phyloP scores from a whole-genome alignment of 257 asterid species.

The Rauvolfia tetraphylla region DNA sequence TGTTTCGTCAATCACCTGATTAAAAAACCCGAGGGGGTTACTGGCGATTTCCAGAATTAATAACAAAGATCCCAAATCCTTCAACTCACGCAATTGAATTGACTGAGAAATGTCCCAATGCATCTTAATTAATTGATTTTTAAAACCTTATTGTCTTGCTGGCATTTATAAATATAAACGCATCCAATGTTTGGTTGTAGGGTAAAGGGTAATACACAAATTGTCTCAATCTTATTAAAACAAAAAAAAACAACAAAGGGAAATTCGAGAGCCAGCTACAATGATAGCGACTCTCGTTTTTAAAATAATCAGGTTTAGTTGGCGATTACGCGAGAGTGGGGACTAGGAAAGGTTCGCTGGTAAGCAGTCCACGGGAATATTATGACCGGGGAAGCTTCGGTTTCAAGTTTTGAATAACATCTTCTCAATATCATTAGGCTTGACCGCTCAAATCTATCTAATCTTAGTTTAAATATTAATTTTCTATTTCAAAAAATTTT shows the following conservation, averaged over 20 bases:
- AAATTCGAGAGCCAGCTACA: slow-evolving; percentile 16
- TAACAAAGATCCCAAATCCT: slow-evolving; percentile 23
- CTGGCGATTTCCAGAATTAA: not conserved
- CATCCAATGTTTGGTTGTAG: slow-evolving; percentile 10
- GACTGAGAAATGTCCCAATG: slow-evolving; percentile 2
- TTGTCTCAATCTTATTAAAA: not conserved
- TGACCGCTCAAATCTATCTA: no score
- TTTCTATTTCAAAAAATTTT: no score
- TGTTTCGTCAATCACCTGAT: slow-evolving; percentile 14
- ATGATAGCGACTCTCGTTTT: not conserved
- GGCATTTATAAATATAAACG: slow-evolving; percentile 3
- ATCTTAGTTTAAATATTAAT: no score
- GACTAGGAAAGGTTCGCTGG: no score
- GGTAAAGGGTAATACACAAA: not conserved
- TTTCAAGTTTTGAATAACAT: not conserved
- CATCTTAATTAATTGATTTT: not conserved
- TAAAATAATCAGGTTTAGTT: not conserved
- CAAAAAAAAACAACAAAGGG: no score
- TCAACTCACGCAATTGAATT: slow-evolving; percentile 20
- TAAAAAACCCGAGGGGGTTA: not conserved
- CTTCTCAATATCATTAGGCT: not conserved
- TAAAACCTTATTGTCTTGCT: not conserved
- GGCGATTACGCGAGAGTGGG: not conserved
- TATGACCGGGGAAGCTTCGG: slow-evolving; percentile 9
- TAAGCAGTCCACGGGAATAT: not conserved